Base-by-base conservation (phyloP, 768 basidiomycete genomes). In the Daedalea quercina region DNA sequence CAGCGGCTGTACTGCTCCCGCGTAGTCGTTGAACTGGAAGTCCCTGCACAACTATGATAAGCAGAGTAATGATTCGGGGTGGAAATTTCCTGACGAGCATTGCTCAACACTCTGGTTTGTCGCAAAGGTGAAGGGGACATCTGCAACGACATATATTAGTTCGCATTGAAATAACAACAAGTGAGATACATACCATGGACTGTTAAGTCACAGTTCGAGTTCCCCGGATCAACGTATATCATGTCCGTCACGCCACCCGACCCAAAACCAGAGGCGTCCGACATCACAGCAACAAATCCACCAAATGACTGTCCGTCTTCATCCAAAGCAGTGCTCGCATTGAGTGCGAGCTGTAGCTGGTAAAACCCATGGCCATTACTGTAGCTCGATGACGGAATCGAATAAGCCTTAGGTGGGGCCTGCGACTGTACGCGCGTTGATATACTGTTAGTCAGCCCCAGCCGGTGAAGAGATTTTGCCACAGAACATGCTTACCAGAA, bases 201-300 rank as follows among this genome's bases (percentile, higher is more conserved):
- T 12, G 70, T 69, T 0, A 76, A 77, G 54, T 79, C 71, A 66
- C 87, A 90, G 15, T 57, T 66, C 12, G 61, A 50, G 42, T 56
- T 55, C 23, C 74, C 76, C 13, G 66, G 50, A 37, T 73, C 79
- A 13, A 82, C 79, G 1, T 70, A 73, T 37, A 83, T 57, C 6
- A 85, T 45, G 42, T 66, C 52, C 9, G 79, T 75, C 23, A 73
- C 71, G 22, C 85, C 88, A 3, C 87, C 88, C 9, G 81, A 71
- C 41, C 70, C 85, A 63, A 84, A 87, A 1, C 85, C 86, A 24
- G 76, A 77, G n/a, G 80, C 72, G 62, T 90, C 88, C 24, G 84
- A 89, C 83, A 90, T 85, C 33, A 79, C 75, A 19, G 84, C 53
- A 13, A 87, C 47, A 46, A 87, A 70, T 50, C 69, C 64, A 17